A percentile compares a stretch with the other conserved stretches of the same genome.
Conservation (phyloP, 208 protist genomes). For the Acanthamoeba royreba region DNA sequence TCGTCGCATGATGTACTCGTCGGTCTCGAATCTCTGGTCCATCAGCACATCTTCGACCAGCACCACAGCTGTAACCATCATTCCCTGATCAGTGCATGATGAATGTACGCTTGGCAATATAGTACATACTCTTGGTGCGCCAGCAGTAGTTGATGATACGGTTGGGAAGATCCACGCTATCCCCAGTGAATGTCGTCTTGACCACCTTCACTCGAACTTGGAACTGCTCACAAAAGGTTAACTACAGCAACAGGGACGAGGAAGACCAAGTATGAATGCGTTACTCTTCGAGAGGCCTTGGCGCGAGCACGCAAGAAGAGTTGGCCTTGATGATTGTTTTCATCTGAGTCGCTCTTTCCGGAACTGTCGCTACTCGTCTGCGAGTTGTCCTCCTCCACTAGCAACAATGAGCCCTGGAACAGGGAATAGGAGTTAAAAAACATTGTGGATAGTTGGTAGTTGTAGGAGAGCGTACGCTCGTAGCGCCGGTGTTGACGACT, state of each 20-base stretch:
- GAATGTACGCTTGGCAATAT: background rate
- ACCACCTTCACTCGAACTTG: background rate
- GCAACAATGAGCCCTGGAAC: background rate
- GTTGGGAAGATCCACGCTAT: background rate
- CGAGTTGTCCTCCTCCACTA: background rate
- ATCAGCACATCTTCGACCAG: background rate
- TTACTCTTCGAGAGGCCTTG: background rate
- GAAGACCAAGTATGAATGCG: background rate
- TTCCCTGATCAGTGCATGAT: background rate
- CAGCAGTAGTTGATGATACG: slow-evolving; percentile 17
- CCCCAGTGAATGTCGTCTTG: background rate
- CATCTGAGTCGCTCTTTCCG: background rate
- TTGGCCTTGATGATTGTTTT: background rate
- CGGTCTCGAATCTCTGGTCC: background rate
- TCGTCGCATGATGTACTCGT: background rate
- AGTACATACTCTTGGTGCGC: background rate
- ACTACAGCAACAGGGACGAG: background rate
- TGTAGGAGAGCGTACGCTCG: background rate
- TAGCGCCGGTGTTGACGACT: background rate
- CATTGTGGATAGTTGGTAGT: too few relatives aligned
- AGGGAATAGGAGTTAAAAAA: too few relatives aligned
- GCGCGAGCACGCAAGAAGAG: background rate
- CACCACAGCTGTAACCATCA: background rate
- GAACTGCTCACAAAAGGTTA: background rate
- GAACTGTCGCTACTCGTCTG: background rate